These are phyloP conservation scores for Salix purpurea DNA, from an alignment of 345 rosid genomes.

Conservation along the genomic window DNA sequence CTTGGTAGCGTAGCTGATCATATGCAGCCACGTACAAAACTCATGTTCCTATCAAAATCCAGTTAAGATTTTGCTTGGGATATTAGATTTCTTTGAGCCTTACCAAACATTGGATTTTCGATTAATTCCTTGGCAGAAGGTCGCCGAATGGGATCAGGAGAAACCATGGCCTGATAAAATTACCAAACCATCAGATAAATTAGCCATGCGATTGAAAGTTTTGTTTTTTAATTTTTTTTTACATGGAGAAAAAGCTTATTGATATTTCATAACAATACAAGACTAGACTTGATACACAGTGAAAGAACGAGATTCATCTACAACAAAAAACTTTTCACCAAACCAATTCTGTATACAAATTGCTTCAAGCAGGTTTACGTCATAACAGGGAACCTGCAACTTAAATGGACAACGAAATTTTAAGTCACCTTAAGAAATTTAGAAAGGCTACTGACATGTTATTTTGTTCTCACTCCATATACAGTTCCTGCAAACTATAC, in stretches of 20 bases:
- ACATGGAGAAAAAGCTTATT: neutral
- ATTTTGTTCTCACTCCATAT: neutral
- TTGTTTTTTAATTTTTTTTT: neutral
- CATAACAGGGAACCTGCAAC: neutral
- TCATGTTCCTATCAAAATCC: neutral
- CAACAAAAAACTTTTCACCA: neutral
- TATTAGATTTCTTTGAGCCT: conserved; percentile 30
- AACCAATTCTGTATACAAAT: neutral
- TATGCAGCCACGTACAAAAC: neutral
- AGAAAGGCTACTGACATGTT: neutral
- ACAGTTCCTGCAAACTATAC: neutral
- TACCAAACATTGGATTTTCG: conserved; percentile 63
- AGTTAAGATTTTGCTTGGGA: neutral
- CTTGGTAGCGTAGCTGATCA: neutral
- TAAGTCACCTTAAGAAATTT: neutral
- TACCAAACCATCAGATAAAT: conserved; percentile 18
- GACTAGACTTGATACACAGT: neutral
- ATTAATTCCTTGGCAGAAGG: conserved; percentile 66
- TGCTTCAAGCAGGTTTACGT: neutral
- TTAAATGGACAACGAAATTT: neutral
- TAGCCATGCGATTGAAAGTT: neutral
- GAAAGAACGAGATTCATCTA: neutral
- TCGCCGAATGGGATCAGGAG: conserved; percentile 63
- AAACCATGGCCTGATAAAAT: conserved; percentile 66
- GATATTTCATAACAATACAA: neutral